Evolutionary conservation across 2,329 filamentous ascomycete species (phyloP).

Genomic region (Exophiala viscosa): DNA sequence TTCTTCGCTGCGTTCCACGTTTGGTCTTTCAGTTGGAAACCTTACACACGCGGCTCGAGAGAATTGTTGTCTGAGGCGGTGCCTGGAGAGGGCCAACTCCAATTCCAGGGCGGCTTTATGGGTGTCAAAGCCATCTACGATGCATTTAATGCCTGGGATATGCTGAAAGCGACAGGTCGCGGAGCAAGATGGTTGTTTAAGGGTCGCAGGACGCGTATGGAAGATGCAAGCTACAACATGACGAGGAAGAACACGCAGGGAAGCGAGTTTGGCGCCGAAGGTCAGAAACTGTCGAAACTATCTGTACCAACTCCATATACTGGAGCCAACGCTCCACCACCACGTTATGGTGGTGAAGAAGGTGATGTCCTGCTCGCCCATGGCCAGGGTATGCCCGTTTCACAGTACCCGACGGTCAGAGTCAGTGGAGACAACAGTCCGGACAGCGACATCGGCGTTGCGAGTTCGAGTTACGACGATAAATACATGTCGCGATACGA

Average conservation of each 20-base stretch:
- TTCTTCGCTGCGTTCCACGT: conserved; percentile 73
- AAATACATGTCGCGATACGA: conserved; percentile 6
- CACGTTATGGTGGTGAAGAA: conserved; percentile 31
- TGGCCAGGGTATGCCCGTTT: conserved; percentile 36
- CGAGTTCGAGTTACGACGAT: conserved; percentile 19
- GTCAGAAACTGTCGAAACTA: conserved; percentile 15
- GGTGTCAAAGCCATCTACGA: conserved; percentile 65
- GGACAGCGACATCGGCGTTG: conserved; percentile 24
- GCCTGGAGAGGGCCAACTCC: conserved; percentile 36
- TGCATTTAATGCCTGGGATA: conserved; percentile 76
- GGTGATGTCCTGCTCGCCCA: conserved; percentile 38
- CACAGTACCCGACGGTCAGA: conserved; percentile 2
- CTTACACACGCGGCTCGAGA: conserved; percentile 55
- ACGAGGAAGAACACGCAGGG: conserved; percentile 15
- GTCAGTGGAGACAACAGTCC: conserved; percentile 2
- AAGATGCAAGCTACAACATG: conserved; percentile 40
- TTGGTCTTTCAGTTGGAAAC: conserved; percentile 75
- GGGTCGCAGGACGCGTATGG: conserved; percentile 55
- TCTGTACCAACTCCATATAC: conserved; percentile 8
- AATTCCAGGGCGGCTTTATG: conserved; percentile 61
- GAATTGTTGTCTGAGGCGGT: conserved; percentile 47
- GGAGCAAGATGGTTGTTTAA: conserved; percentile 78
- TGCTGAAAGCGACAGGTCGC: conserved; percentile 73
- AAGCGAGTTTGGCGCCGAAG: conserved; percentile 10
- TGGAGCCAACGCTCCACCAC: conserved; percentile 6